phyloP scores from a whole-genome alignment of 176 grass and related monocot species.

The Phoenix roebelenii region DNA sequence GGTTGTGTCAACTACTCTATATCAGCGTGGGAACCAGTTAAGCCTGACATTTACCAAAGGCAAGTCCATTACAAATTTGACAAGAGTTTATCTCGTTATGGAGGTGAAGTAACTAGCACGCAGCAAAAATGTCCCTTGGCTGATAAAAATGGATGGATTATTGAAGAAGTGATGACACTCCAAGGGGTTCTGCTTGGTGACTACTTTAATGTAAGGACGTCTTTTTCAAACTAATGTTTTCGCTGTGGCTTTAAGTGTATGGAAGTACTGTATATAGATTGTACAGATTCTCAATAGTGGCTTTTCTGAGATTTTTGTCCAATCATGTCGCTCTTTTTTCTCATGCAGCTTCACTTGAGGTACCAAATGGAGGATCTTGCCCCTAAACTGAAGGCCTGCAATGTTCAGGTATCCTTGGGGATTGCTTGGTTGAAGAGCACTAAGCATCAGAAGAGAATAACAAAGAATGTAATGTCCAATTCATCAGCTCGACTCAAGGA shows the following conservation, averaged over 20 bases:
- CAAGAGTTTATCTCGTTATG: constrained; percentile 59
- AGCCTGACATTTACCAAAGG: constrained; percentile 50
- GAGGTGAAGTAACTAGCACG: constrained; percentile 61
- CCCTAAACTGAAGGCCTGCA: constrained; percentile 54
- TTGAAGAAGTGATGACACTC: constrained; percentile 79
- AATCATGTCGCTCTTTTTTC: neutral
- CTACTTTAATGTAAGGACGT: constrained; percentile 69
- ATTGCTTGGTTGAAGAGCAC: constrained; percentile 82
- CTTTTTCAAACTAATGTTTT: constrained; percentile 7
- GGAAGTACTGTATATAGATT: too few relatives aligned
- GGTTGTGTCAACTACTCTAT: constrained; percentile 67
- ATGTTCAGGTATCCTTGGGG: constrained; percentile 58
- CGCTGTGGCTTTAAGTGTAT: too few relatives aligned
- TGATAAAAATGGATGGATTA: constrained; percentile 73
- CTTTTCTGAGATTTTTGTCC: too few relatives aligned
- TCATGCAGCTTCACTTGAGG: constrained; percentile 68
- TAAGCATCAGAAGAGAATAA: constrained; percentile 66
- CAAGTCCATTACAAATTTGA: constrained; percentile 71
- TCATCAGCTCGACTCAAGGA: constrained; percentile 59
- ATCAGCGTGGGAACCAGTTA: constrained; percentile 62
- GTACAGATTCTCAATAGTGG: too few relatives aligned
- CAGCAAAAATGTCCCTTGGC: constrained; percentile 67
- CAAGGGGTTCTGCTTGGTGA: constrained; percentile 83
- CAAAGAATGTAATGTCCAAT: constrained; percentile 80
- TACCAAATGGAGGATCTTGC: constrained; percentile 69